A percentile compares a stretch with the other conserved stretches of the same genome.
phyloP scores from a whole-genome alignment of 1,284 basidiomycete genomes.

The Hymenochaete sp. region DNA sequence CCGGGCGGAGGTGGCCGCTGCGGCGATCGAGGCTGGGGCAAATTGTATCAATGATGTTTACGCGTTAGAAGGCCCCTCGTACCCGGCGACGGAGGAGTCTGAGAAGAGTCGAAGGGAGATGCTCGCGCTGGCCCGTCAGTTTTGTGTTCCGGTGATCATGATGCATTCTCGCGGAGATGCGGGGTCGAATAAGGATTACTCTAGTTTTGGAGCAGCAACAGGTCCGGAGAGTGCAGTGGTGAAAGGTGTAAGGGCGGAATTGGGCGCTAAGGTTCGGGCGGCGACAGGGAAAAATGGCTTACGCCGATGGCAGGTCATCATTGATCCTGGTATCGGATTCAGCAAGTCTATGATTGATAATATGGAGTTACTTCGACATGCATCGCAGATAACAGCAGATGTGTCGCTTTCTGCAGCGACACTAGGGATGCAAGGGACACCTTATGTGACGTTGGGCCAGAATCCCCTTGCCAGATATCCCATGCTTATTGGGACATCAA shows the following conservation, averaged over 20 bases:
- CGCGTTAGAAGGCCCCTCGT: slow-evolving; percentile 64
- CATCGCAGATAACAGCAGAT: slow-evolving; percentile 40
- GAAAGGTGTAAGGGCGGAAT: slow-evolving; percentile 65
- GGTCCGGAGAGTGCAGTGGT: slow-evolving; percentile 43
- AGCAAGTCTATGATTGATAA: slow-evolving; percentile 83
- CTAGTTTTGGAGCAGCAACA: slow-evolving; percentile 34
- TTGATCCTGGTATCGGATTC: slow-evolving; percentile 94
- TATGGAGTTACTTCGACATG: slow-evolving; percentile 55
- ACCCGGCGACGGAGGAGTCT: slow-evolving; percentile 32
- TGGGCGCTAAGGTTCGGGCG: slow-evolving; percentile 63
- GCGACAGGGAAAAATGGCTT: slow-evolving; percentile 70
- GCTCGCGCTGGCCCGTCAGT: slow-evolving; percentile 55
- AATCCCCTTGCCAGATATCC: slow-evolving; percentile 63
- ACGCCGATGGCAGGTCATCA: slow-evolving; percentile 82
- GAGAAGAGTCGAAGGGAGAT: slow-evolving; percentile 44
- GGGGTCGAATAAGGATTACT: slow-evolving; percentile 64
- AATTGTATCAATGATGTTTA: slow-evolving; percentile 95
- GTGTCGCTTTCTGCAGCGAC: slow-evolving; percentile 19
- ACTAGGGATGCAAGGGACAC: background rate
- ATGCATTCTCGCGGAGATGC: slow-evolving; percentile 93
- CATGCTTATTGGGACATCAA: slow-evolving; percentile 69
- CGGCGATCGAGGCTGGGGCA: slow-evolving; percentile 76
- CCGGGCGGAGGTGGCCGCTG: slow-evolving; percentile 72
- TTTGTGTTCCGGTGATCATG: slow-evolving; percentile 67
- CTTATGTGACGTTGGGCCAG: slow-evolving; percentile 16